Evolutionary conservation across 2,329 filamentous ascomycete species (phyloP).

Genomic region (Talaromyces sp.): DNA sequence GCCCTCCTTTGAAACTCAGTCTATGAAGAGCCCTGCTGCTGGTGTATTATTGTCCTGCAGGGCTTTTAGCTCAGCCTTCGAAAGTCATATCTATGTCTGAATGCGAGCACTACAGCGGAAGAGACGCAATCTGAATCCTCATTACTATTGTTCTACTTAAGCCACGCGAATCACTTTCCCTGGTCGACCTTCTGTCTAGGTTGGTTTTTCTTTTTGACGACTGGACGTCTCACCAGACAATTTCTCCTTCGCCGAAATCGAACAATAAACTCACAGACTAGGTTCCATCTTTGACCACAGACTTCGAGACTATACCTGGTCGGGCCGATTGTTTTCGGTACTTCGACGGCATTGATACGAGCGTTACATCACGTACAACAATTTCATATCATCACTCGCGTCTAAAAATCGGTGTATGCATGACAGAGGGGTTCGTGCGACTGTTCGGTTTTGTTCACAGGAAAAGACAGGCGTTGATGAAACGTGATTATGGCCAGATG

Average conservation of each 20-base stretch:
- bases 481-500: slow-evolving; percentile 1
- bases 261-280: background rate
- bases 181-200: background rate
- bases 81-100: slow-evolving; percentile 7
- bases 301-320: slow-evolving; percentile 8
- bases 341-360: slow-evolving; percentile 3
- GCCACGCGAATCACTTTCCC: slow-evolving; percentile 3
- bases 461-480: slow-evolving; percentile 6
- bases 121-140: slow-evolving; percentile 5
- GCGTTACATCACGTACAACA: slow-evolving; percentile 3
- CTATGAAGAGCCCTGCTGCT: background rate
- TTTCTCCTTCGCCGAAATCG: background rate
- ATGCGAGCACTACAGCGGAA: slow-evolving; percentile 6
- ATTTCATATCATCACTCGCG: slow-evolving; percentile 9
- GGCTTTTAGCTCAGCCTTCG: slow-evolving; percentile 8
- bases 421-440: slow-evolving; percentile 3
- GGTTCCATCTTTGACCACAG: slow-evolving; percentile 6
- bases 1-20: no score
- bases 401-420: slow-evolving; percentile 8
- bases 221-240: background rate
- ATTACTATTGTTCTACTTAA: slow-evolving; percentile 4
- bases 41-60: background rate
- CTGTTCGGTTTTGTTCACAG: slow-evolving; percentile 2
- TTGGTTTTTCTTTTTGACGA: no score
- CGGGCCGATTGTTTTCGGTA: background rate